Conservation (phyloP, 148 eudicot species). For the Rhododendron williamsianum region DNA sequence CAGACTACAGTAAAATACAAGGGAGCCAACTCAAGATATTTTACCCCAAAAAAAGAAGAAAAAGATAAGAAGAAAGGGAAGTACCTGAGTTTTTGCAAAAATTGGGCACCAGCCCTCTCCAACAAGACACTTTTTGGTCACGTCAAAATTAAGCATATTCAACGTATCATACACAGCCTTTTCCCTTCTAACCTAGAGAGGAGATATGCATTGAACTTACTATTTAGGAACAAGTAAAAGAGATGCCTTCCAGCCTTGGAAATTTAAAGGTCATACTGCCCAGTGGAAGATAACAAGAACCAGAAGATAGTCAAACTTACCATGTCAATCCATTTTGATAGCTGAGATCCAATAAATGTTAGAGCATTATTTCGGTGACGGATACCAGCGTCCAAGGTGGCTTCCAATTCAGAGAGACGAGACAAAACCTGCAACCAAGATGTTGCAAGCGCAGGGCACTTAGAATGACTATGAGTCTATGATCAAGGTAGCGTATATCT, state of each 20-base stretch:
- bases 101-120: conserved; percentile 99
- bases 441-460: neutral
- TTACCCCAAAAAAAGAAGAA: neutral
- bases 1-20: neutral
- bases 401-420: conserved; percentile 84
- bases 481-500: neutral
- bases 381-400: conserved; percentile 90
- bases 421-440: conserved; percentile 70
- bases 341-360: conserved; percentile 62
- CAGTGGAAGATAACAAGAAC: neutral
- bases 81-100: conserved; percentile 82
- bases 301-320: conserved; percentile 30
- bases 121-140: conserved; percentile 97
- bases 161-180: conserved; percentile 94
- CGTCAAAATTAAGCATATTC: conserved; percentile 98
- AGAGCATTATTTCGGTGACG: conserved; percentile 80
- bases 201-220: conserved; percentile 1
- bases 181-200: conserved; percentile 89
- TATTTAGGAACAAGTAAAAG: neutral
- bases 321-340: conserved; percentile 79
- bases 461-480: neutral
- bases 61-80: neutral
- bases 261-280: conserved; percentile 7
- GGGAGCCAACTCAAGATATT: neutral
- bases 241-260: neutral